These are phyloP conservation scores for Fraxinus americana DNA, from an alignment of 257 asterid genomes.

Conservation along the genomic window DNA sequence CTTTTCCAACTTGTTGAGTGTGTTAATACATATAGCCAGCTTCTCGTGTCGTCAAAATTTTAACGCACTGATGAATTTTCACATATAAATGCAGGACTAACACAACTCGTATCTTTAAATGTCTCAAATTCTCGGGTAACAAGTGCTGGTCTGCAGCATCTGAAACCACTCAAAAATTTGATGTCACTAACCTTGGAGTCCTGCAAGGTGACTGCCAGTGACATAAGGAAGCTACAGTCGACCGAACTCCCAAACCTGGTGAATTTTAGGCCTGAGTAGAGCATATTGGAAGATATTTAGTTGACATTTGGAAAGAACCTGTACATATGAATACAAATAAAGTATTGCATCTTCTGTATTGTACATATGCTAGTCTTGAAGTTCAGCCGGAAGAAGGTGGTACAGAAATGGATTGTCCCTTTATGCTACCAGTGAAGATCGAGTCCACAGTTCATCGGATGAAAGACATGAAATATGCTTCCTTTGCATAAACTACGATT, in stretches of 20 bases:
- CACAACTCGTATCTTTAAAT: conserved; percentile 74
- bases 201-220: conserved; percentile 83
- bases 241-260: conserved; percentile 77
- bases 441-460: background rate
- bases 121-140: conserved; percentile 82
- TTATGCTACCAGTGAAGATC: background rate
- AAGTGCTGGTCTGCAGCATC: conserved; percentile 68
- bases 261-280: conserved; percentile 80
- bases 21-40: background rate
- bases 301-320: background rate
- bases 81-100: conserved; percentile 58
- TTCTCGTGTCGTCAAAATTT: background rate
- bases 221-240: conserved; percentile 71
- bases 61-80: background rate
- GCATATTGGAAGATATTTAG: background rate
- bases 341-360: background rate
- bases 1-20: background rate
- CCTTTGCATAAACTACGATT: background rate
- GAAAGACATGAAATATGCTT: background rate
- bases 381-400: background rate
- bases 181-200: conserved; percentile 85
- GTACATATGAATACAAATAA: background rate
- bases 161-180: conserved; percentile 76
- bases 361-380: background rate
- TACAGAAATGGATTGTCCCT: background rate